Evolutionary conservation across 305 asterid species (phyloP).

Genomic region (Solanum aculeatissimum): DNA sequence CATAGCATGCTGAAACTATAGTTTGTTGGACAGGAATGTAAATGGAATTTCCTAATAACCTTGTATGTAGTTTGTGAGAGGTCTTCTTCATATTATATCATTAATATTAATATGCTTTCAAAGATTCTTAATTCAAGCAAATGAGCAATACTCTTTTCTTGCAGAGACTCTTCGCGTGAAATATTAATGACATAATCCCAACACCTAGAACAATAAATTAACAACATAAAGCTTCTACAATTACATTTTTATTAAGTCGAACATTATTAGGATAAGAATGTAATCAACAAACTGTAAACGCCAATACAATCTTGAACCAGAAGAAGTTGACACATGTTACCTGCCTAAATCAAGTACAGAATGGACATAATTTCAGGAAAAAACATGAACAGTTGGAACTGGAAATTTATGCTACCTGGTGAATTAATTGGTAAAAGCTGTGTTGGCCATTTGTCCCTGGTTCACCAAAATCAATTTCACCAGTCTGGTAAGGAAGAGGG

Average conservation of each 20-base stretch:
- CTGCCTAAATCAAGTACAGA: neutral
- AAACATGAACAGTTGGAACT: neutral
- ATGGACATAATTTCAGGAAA: neutral
- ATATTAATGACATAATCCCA: neutral
- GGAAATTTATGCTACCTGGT: constrained; percentile 51
- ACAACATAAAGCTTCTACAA: neutral
- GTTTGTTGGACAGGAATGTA: neutral
- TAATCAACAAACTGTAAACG: neutral
- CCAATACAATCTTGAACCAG: neutral
- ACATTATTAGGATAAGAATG: neutral
- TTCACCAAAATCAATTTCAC: constrained; percentile 99
- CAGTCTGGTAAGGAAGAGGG: constrained; percentile 85
- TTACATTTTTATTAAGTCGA: neutral
- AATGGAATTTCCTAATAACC: neutral
- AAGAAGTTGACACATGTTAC: neutral
- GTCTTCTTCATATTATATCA: neutral
- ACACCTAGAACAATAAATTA: neutral
- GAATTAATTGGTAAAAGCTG: constrained; percentile 99
- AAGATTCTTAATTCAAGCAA: neutral
- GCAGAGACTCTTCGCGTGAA: neutral
- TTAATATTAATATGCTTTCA: neutral
- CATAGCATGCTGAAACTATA: neutral
- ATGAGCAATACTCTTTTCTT: neutral
- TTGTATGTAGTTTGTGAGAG: neutral
- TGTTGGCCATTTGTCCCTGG: constrained; percentile 99